Evolutionary conservation across 2,329 filamentous ascomycete genomes (phyloP), one percentile per base, ranked within the genome.

Genomic region (Xylariaceae sp.): DNA sequence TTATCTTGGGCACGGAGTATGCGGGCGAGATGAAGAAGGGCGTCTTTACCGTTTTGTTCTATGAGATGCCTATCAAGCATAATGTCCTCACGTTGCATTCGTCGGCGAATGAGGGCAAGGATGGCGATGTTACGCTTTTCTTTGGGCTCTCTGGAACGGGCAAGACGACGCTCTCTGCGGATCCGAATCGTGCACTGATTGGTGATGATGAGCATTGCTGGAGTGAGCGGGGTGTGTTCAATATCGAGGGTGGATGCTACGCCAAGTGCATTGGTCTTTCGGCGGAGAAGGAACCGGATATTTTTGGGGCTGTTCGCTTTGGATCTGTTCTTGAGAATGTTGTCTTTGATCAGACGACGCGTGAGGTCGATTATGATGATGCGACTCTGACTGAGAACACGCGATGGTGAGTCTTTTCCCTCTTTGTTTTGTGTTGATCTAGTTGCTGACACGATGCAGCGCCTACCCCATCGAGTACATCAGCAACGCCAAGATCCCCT

Each of bases 181-280:
- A 99, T 77, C 92, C 92, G 71, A 95, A 97, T 83, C 92, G 94
- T 74, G 87, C 90, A 66, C 80, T 99, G 72, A 99, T 99, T 71
- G 94, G 94, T 74, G 94, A 99, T 71, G 94, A 99, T 74, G 94
- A 99, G 88, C 94, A 99, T 85, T 97, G 94, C 88, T 99, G 94
- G 94, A 92, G 88, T 70, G 94, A 99, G 75, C 86, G 78, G 60
- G 94, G 94, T 76, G 87, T 99, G 74, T 99, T 99, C 88, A 99
- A 99, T 85, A 99, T 99, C 61, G 94, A 99, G 80, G 94, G 94
- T 71, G 94, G 94, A 66, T 99, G 94, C 85, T 99, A 99, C 80
- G 94, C 94, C 77, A 99, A 99, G 88, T 93, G 88, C 78, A 93
- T 99, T 74, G 93, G 93, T 67, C 88, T 99, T 59, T 97, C 94